Base-by-base conservation (phyloP, 495 filamentous ascomycete species). In the Podospora pseudocomata region DNA sequence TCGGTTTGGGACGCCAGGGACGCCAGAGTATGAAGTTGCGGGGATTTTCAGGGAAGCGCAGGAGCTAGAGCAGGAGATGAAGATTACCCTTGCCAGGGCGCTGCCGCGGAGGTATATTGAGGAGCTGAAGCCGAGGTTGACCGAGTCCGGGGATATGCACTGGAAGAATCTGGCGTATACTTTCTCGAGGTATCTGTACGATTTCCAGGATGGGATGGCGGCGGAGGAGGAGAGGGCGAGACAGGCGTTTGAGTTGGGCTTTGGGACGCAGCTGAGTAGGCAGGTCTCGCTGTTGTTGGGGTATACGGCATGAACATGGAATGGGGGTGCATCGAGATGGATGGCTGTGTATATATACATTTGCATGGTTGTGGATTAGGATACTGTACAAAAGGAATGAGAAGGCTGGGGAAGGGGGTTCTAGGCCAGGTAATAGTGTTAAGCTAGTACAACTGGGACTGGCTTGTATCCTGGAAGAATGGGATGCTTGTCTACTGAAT, bases 51-150 rank as follows among this genome's bases (percentile, higher is more conserved):
- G 4, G 32, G 27, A 49, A 4, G 61, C 16, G 7, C 27, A 23
- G 32, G 30, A 49, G 30, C 30, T 63, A 27, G 61, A 63, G 16
- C 19, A 39, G 30, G 28, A 39, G 61, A 16, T 63, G 27, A 63
- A 63, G 61, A 11, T 39, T 19, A 44, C 32, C 2, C 30, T 63
- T 15, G 18, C 34, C 2, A 34, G 16, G 61, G 61, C 32, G 28
- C 19, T 63, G 61, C 61, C 61, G 3, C 13, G 1, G 5, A 18
- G 34, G 16, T 63, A 34, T n/a, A 44, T 63, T 20, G 28, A 20
- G 39, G 39, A 49, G 39, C 15, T 49, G 39, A 49, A 49, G 39
- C 39, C 39, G 39, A 49, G 39, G 39, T 13, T 49, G 39, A 16
- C 39, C 7, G 9, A 49, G 39, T 49, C 39, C 7, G 39, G 39